A percentile compares a stretch with the other conserved stretches of the same genome.
These are phyloP conservation scores for Phytophthora tentaculata DNA, from an alignment of 352 stramenopile species.

Conservation along the genomic window DNA sequence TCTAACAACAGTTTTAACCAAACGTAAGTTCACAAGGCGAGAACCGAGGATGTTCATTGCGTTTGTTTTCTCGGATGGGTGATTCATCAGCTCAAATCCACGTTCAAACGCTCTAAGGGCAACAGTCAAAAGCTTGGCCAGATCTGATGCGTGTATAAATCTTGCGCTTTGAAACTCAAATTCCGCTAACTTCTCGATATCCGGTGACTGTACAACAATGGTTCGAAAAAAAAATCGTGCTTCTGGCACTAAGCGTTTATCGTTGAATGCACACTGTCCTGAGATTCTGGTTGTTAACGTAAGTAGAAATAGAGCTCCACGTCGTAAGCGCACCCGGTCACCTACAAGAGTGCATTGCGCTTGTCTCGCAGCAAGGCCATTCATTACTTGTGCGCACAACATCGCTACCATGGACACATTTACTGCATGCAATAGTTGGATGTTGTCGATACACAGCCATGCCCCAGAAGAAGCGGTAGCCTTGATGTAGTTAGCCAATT, in stretches of 20 bases:
- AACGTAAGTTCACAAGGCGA: slow-evolving; percentile 18
- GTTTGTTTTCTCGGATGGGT: not conserved
- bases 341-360: slow-evolving; percentile 45
- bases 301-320: slow-evolving; percentile 51
- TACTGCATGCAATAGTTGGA: slow-evolving; percentile 33
- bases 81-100: slow-evolving; percentile 29
- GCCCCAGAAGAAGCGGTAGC: slow-evolving; percentile 55
- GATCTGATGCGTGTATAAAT: slow-evolving; percentile 40
- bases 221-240: slow-evolving; percentile 52
- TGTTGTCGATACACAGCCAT: slow-evolving; percentile 57
- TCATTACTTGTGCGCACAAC: slow-evolving; percentile 59
- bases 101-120: slow-evolving; percentile 38
- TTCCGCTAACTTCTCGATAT: slow-evolving; percentile 52
- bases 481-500: slow-evolving; percentile 54
- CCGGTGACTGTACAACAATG: slow-evolving; percentile 41
- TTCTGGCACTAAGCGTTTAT: slow-evolving; percentile 4
- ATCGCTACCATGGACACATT: slow-evolving; percentile 36
- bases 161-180: slow-evolving; percentile 40
- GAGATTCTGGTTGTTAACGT: slow-evolving; percentile 16
- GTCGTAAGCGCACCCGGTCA: slow-evolving; percentile 53
- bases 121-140: slow-evolving; percentile 47
- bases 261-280: not conserved
- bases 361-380: slow-evolving; percentile 41
- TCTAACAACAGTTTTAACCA: slow-evolving; percentile 33
- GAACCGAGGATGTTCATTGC: slow-evolving; percentile 10